Evolutionary conservation across 1,139 yeast species (phyloP).

Genomic region (Debaryomyces coudertii): DNA sequence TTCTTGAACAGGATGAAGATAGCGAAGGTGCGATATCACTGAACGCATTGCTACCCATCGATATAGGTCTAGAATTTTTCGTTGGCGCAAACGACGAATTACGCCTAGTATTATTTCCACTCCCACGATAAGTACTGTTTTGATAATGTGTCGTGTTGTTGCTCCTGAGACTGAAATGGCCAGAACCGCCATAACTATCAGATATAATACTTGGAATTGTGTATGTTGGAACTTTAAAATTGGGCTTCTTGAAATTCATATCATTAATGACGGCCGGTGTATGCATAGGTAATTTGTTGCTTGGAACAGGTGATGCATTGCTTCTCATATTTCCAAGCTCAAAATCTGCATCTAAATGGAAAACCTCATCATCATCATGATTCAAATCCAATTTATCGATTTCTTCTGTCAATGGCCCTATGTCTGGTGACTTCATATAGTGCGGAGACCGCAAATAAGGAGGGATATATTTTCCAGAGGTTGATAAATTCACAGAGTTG

Average conservation of each 20-base stretch:
- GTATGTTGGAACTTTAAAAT: constrained; percentile 21
- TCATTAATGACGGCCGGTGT: constrained; percentile 9
- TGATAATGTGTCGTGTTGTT: constrained; percentile 4
- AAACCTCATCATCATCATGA: constrained; percentile 42
- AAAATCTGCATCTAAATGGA: constrained; percentile 50
- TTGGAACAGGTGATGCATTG: constrained; percentile 5
- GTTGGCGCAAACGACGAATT: constrained; percentile 3
- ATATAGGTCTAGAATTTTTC: constrained; percentile 17
- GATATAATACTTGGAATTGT: constrained; percentile 14
- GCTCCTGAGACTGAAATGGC: constrained; percentile 5
- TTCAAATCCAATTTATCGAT: constrained; percentile 38
- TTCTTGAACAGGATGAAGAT: constrained; percentile 29
- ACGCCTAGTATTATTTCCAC: constrained; percentile 10
- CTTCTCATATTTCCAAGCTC: constrained; percentile 20
- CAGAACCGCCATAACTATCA: constrained; percentile 6
- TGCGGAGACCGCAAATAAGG: constrained; percentile 49
- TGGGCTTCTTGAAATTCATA: constrained; percentile 12
- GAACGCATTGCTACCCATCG: constrained; percentile 18
- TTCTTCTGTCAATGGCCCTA: constrained; percentile 43
- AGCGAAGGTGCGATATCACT: constrained; percentile 13
- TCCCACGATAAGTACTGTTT: constrained; percentile 4
- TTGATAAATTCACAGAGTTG: background rate
- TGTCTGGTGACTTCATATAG: constrained; percentile 36
- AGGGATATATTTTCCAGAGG: constrained; percentile 46
- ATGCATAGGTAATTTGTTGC: constrained; percentile 10